phyloP scores from a whole-genome alignment of 495 filamentous ascomycete species.

The Polyplosphaeria fusca region DNA sequence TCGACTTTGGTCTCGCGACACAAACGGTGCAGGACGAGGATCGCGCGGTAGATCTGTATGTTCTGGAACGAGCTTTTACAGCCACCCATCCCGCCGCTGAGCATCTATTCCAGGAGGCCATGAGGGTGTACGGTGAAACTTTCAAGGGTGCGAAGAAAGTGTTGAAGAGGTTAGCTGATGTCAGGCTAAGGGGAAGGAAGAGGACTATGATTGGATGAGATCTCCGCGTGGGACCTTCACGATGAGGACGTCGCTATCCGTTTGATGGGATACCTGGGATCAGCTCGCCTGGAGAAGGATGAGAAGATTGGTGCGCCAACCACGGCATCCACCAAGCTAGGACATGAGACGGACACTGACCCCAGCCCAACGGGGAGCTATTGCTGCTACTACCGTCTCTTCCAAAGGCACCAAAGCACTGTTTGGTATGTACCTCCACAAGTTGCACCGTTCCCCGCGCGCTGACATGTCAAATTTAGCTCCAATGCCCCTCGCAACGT shows the following conservation, averaged over 20 bases:
- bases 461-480: too few species aligned
- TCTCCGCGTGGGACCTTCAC: neutral
- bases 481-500: too few species aligned
- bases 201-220: slow-evolving; percentile 81
- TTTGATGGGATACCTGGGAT: neutral
- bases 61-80: slow-evolving; percentile 91
- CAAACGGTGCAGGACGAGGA: slow-evolving; percentile 87
- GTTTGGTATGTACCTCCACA: too few species aligned
- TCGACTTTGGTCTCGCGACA: slow-evolving; percentile 91
- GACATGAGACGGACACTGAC: neutral
- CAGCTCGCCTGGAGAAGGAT: too few species aligned
- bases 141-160: slow-evolving; percentile 58
- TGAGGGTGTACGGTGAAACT: slow-evolving; percentile 59
- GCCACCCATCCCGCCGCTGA: slow-evolving; percentile 92
- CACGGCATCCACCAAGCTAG: too few species aligned
- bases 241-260: neutral
- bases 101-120: slow-evolving; percentile 62
- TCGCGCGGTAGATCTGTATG: slow-evolving; percentile 92
- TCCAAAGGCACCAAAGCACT: too few species aligned
- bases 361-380: neutral
- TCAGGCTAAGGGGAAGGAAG: slow-evolving; percentile 94
- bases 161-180: slow-evolving; percentile 81
- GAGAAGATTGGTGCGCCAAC: too few species aligned
- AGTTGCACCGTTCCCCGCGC: too few species aligned
- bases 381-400: too few species aligned